Evolutionary conservation across 75 land plant species (phyloP), one percentile per base, ranked within the genome.

Genomic region (Sequoiadendron giganteum): DNA sequence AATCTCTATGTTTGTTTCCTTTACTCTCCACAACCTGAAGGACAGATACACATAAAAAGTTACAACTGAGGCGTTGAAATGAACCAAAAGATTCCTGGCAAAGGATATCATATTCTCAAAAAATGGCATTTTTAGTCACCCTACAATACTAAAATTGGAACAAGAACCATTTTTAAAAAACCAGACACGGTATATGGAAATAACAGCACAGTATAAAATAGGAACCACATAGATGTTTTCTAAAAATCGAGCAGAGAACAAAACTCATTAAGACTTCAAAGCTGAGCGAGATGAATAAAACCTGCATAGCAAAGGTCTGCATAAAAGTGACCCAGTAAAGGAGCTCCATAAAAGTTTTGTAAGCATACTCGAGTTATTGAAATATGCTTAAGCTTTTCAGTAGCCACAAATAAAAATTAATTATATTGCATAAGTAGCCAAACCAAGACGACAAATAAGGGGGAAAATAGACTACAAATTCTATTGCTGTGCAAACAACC

Each of bases 1-100:
- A n/a, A n/a, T n/a, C n/a, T n/a, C 98, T 32, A 97, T 94, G 92
- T n/a, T 97, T 97, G 90, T 97, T 97, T 30, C 99, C 99, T 2
- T 98, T 98, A 93, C 98, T 97, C 88, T 97, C 99, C 68, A 97
- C 99, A 83, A 97, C 99, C 97, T 97, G 86, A 78, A 87, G 3
- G 21, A 87, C 30, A 43, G 25, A 40, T 21, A 80, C n/a, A 21
- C n/a, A 19, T 25, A 5, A 80, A 80, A 40, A 43, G 25, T 42
- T 10, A 38, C 10, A 8, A 80, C 28, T 77, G 18, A 39, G 18
- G 42, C 38, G 42, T 77, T 77, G 15, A 36, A 76, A 76, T 76
- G 14, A 34, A 77, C 80, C 2, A 3, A 39, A 38, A 14, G 80
- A 76, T 36, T 28, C 39, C 2, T 76, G 16, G 38, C 28, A 76